Evolutionary conservation across 1,284 basidiomycete genomes (phyloP).

Genomic region (Agroathelia rolfsii): DNA sequence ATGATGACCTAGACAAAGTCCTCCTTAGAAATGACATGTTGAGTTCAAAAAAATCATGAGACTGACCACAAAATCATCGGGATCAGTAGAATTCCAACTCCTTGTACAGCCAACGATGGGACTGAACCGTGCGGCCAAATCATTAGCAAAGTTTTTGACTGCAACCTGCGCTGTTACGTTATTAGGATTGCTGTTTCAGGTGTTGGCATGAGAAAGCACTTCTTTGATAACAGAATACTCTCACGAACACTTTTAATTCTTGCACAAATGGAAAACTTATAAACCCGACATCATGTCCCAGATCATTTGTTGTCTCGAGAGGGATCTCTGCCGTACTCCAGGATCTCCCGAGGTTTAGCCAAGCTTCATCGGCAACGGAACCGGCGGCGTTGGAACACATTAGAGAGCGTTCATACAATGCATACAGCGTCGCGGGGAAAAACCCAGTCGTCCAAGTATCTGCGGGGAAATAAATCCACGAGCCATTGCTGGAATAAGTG

Average conservation of each 20-base stretch:
- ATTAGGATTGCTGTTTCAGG: slow-evolving; percentile 27
- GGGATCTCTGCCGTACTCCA: slow-evolving; percentile 13
- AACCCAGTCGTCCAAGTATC: slow-evolving; percentile 16
- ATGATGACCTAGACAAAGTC: slow-evolving; percentile 13
- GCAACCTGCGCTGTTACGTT: slow-evolving; percentile 34
- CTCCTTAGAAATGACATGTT: background rate
- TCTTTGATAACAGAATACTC: slow-evolving; percentile 11
- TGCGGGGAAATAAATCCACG: slow-evolving; percentile 13
- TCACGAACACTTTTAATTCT: slow-evolving; percentile 17
- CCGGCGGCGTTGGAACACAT: no score
- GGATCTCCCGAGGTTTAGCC: slow-evolving; percentile 11
- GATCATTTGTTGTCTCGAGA: slow-evolving; percentile 11
- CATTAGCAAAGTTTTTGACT: slow-evolving; percentile 32
- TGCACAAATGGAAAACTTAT: slow-evolving; percentile 16
- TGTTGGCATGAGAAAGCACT: slow-evolving; percentile 1
- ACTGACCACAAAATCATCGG: slow-evolving; percentile 12
- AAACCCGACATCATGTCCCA: slow-evolving; percentile 16
- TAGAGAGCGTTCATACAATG: slow-evolving; percentile 11
- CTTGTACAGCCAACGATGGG: slow-evolving; percentile 37
- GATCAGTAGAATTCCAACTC: slow-evolving; percentile 17
- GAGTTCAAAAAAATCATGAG: slow-evolving; percentile 2
- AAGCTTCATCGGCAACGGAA: slow-evolving; percentile 20
- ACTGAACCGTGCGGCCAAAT: slow-evolving; percentile 34
- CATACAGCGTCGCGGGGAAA: slow-evolving; percentile 16
- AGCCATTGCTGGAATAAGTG: slow-evolving; percentile 10